Evolutionary conservation across 805 yeast genomes (phyloP).

Genomic region (Sungouiella blattae): DNA sequence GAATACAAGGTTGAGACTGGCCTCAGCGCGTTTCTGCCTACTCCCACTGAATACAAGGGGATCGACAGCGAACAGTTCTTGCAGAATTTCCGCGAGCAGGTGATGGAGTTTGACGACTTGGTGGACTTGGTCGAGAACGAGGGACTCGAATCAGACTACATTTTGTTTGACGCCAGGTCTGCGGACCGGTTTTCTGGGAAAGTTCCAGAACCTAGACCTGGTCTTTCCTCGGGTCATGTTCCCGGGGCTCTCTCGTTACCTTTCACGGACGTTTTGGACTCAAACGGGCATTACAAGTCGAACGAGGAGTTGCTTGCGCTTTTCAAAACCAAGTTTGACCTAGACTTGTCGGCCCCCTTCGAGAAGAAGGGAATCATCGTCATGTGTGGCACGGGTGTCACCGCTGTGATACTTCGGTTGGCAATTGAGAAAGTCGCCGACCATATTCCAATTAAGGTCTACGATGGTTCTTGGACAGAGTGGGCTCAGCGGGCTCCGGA

Average conservation of each 20-base stretch:
- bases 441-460: slow-evolving; percentile 37
- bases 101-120: slow-evolving; percentile 65
- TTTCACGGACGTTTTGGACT: slow-evolving; percentile 56
- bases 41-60: slow-evolving; percentile 16
- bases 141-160: slow-evolving; percentile 29
- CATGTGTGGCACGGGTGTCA: slow-evolving; percentile 96
- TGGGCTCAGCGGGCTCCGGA: slow-evolving; percentile 78
- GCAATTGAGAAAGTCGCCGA: slow-evolving; percentile 48
- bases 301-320: slow-evolving; percentile 43
- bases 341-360: slow-evolving; percentile 27
- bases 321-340: slow-evolving; percentile 35
- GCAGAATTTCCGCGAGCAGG: slow-evolving; percentile 39
- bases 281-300: slow-evolving; percentile 46
- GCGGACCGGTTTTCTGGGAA: slow-evolving; percentile 70
- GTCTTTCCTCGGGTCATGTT: slow-evolving; percentile 84
- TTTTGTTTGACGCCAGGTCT: slow-evolving; percentile 81
- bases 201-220: slow-evolving; percentile 87
- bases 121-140: slow-evolving; percentile 50
- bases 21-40: slow-evolving; percentile 10
- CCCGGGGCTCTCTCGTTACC: slow-evolving; percentile 81
- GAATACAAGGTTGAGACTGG: slow-evolving; percentile 32
- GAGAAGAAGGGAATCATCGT: slow-evolving; percentile 65
- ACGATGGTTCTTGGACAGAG: slow-evolving; percentile 87
- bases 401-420: slow-evolving; percentile 81
- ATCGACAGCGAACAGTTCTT: slow-evolving; percentile 28